phyloP scores from a whole-genome alignment of 1,139 yeast genomes.

The Protomyces macrosporus region DNA sequence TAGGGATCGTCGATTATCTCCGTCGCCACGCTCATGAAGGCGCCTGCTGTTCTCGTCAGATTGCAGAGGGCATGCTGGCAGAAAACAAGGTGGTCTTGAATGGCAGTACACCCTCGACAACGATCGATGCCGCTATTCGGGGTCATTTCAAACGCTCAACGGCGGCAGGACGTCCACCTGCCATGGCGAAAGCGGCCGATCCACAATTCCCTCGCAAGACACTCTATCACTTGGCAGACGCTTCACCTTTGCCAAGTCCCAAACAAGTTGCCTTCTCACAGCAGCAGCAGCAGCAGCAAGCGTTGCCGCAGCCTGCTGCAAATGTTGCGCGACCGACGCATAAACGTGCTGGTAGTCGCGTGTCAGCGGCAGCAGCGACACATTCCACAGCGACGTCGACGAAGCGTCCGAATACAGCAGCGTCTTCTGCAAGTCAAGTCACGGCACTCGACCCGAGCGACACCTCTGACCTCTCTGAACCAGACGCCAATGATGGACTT shows the following conservation, averaged over 20 bases:
- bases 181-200: conserved; percentile 13
- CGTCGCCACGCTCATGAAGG: conserved; percentile 9
- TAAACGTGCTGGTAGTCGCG: background rate
- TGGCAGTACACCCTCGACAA: conserved; percentile 21
- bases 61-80: conserved; percentile 15
- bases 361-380: background rate
- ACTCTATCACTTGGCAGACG: conserved; percentile 17
- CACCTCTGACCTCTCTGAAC: background rate
- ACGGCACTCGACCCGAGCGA: background rate
- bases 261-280: no score
- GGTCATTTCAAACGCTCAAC: conserved; percentile 15
- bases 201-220: conserved; percentile 22
- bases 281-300: no score
- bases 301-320: no score
- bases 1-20: conserved; percentile 15
- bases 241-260: conserved; percentile 7
- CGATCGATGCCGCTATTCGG: conserved; percentile 20
- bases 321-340: no score
- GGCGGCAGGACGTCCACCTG: background rate
- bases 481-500: conserved; percentile 2
- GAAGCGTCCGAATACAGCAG: background rate
- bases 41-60: conserved; percentile 17
- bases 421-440: no score
- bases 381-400: background rate
- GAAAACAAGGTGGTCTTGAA: conserved; percentile 11